Evolutionary conservation across 2,329 filamentous ascomycete species (phyloP), one percentile per base, ranked within the genome.

Genomic region (Xylaria sp.): DNA sequence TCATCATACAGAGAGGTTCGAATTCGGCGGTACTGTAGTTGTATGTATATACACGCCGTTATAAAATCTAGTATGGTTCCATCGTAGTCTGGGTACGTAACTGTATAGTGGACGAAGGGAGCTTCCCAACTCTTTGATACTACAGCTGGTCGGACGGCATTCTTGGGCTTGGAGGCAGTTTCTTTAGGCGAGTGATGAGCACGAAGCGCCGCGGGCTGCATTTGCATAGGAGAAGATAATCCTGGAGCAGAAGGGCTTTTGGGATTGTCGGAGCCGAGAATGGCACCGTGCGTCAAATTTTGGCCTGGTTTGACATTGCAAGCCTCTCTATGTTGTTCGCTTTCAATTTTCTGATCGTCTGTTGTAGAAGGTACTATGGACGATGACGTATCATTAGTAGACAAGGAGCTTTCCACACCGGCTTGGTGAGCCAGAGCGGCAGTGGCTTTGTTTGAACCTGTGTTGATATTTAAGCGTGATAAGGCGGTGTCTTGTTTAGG

Each of bases 1-100:
- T 80, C 79, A 31, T 80, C 79, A 59, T 80, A 80, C 10, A 80
- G 67, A 58, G 67, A 78, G 52, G 74, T 75, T 54, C 71, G 78
- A 66, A 75, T 72, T 49, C 71, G 72, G 41, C 69, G 72, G 43
- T 75, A 62, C 43, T 78, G 70, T 12, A 67, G 63, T 57, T 77
- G 69, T n/a, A 80, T 75, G 52, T 76, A 78, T 52, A 76, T 71
- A 54, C 78, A 79, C 7, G 78, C 76, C 3, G 57, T 75, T 18
- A 80, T 69, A 41, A 80, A 80, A 41, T 78, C 75, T 8, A 59
- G 60, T 20, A 77, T 61, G 25, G 68, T 77, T 41, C 78, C 78
- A 13, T 61, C 70, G 39, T 80, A 80, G 28, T 48, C 67, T 7
- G 75, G 75, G 61, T 80, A 80, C 9, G 75, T 73, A 25, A 68